A percentile compares a stretch with the other conserved stretches of the same genome.
Evolutionary conservation across 2,329 filamentous ascomycete species (phyloP).

Genomic region (Hymenoscyphus linearis): DNA sequence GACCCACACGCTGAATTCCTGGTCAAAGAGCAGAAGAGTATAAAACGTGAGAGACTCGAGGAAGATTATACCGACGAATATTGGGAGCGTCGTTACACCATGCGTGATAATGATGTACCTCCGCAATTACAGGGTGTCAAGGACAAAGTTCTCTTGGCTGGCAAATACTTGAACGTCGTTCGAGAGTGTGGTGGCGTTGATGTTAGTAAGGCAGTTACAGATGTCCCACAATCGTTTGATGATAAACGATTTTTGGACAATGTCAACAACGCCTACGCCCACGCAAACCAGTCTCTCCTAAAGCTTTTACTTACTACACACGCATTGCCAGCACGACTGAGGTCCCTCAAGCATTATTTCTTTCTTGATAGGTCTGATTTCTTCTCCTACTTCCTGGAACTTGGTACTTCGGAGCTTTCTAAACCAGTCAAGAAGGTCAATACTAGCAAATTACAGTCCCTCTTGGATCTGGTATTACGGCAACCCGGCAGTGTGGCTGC

Average conservation of each 20-base stretch:
- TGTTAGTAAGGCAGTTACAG: slow-evolving; percentile 78
- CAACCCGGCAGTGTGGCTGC: slow-evolving; percentile 93
- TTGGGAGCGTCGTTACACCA: slow-evolving; percentile 96
- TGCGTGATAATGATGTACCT: slow-evolving; percentile 84
- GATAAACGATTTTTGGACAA: slow-evolving; percentile 91
- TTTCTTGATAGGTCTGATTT: slow-evolving; percentile 98
- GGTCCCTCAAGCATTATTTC: slow-evolving; percentile 97
- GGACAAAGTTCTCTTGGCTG: slow-evolving; percentile 89
- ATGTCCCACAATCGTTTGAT: slow-evolving; percentile 89
- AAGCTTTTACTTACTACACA: slow-evolving; percentile 89
- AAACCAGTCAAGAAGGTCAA: slow-evolving; percentile 77
- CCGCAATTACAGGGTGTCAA: slow-evolving; percentile 87
- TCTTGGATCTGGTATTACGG: slow-evolving; percentile 86
- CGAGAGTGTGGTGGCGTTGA: slow-evolving; percentile 95
- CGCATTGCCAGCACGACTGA: slow-evolving; percentile 76
- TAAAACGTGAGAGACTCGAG: slow-evolving; percentile 82
- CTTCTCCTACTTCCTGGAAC: slow-evolving; percentile 95
- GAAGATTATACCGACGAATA: slow-evolving; percentile 99
- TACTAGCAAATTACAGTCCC: slow-evolving; percentile 72
- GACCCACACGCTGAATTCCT: slow-evolving; percentile 93
- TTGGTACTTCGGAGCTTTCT: slow-evolving; percentile 81
- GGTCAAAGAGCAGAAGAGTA: slow-evolving; percentile 93
- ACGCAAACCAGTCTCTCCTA: slow-evolving; percentile 90
- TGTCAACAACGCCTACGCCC: slow-evolving; percentile 88
- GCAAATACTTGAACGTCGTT: slow-evolving; percentile 97